A percentile compares a stretch with the other conserved stretches of the same genome.
phyloP scores from a whole-genome alignment of 1,139 yeast genomes.

The Debaryomycetaceae sp. region DNA sequence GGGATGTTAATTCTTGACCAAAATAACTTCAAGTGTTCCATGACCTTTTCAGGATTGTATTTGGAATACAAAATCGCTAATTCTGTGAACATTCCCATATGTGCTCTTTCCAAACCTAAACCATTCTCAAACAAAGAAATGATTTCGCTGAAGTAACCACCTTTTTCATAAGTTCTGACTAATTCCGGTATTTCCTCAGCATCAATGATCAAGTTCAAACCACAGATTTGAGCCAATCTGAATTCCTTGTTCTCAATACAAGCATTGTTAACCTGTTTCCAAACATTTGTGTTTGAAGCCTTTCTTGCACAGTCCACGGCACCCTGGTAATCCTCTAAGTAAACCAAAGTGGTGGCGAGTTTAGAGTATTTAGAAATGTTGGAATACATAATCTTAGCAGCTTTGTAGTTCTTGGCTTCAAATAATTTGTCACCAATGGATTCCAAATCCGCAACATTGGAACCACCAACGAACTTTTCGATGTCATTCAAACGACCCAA shows the following conservation, averaged over 20 bases:
- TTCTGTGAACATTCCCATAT: constrained; percentile 99
- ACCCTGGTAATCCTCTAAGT: constrained; percentile 86
- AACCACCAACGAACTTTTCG: constrained; percentile 76
- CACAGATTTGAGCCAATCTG: constrained; percentile 97
- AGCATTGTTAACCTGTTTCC: constrained; percentile 97
- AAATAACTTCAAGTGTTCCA: constrained; percentile 95
- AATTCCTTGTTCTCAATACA: constrained; percentile 95
- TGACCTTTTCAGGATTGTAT: constrained; percentile 84
- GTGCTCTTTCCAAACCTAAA: constrained; percentile 95
- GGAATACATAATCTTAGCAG: constrained; percentile 84
- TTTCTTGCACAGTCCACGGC: constrained; percentile 99
- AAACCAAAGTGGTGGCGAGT: constrained; percentile 92
- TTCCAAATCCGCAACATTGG: constrained; percentile 93
- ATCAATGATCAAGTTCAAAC: constrained; percentile 91
- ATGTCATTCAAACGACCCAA: constrained; percentile 75
- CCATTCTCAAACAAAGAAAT: constrained; percentile 94
- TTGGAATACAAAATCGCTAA: constrained; percentile 87
- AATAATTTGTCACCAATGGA: constrained; percentile 88
- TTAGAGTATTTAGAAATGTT: constrained; percentile 92
- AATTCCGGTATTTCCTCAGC: constrained; percentile 95
- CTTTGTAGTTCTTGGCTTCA: constrained; percentile 79
- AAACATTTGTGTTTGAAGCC: constrained; percentile 88
- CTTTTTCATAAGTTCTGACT: constrained; percentile 80
- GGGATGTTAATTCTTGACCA: constrained; percentile 99
- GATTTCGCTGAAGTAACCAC: constrained; percentile 90